Base-by-base conservation (phyloP, 1,139 yeast genomes). In the Candida albicans region DNA sequence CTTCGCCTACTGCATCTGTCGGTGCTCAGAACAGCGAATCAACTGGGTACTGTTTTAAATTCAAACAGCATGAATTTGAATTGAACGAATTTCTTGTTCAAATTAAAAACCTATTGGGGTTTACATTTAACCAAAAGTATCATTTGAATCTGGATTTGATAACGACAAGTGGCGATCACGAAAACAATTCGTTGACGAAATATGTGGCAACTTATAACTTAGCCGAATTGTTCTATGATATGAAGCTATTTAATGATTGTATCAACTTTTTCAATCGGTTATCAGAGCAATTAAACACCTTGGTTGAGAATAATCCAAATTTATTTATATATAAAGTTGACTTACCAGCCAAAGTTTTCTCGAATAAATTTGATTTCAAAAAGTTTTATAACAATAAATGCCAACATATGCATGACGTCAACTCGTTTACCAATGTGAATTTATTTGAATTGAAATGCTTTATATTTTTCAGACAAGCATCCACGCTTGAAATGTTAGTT, bases 221-320 rank as follows among this genome's bases (percentile, higher is more conserved):
- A 35, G 67, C 72, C 10, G 56, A 58, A 30, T 52, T 67, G 2
- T 61, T 66, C 48, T 76, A 75, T 40, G 75, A 77, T 40, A 68
- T 85, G 68, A 68, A 70, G 37, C 63, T 86, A 4, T 66, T 71
- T 41, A 84, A 80, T 42, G 93, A 85, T 43, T 72, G 90, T 0
- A 60, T 82, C 35, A 59, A 58, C 2, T 67, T 74, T 8, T 79
- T 77, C 49, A 72, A 72, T 40, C 76, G 75, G 37, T 59, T 69
- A 9, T 51, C 56, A 6, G 45, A 45, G 7, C 64, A 62, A 5
- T 52, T 72, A 40, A 51, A 55, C 26, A 42, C 42, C 1, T 50
- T 62, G 31, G 52, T 47, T 44, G 54, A 37, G 10, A 13, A 31
- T 12, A 29, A 42, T 49, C 67, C 58, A 1, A 30, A 32, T 8